phyloP scores from a whole-genome alignment of 2,329 filamentous ascomycete species.

The Alternaria tenuissima region DNA sequence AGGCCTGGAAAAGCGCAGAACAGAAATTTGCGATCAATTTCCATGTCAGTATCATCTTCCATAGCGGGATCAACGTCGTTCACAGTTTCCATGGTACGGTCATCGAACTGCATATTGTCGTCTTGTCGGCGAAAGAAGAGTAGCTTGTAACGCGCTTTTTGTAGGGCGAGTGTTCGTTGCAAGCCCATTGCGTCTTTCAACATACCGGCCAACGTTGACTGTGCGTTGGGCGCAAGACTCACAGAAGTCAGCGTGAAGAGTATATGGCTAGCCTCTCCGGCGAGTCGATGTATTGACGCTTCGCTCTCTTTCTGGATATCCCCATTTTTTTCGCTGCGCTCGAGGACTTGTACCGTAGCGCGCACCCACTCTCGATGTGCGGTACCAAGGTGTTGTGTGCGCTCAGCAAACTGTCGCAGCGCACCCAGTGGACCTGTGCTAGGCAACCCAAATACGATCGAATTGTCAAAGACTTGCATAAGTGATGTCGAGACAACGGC shows the following conservation, averaged over 20 bases:
- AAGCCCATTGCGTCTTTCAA: constrained; percentile 35
- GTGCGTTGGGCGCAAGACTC: constrained; percentile 25
- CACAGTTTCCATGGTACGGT: constrained; percentile 41
- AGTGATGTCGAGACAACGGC: constrained; percentile 36
- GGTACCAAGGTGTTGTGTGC: constrained; percentile 25
- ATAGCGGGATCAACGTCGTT: constrained; percentile 34
- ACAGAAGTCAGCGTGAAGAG: constrained; percentile 36
- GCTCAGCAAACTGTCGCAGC: constrained; percentile 27
- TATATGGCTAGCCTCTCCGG: constrained; percentile 28
- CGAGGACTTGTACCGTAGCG: constrained; percentile 37
- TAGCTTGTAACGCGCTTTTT: constrained; percentile 43
- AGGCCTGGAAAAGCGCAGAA: constrained; percentile 48
- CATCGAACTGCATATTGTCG: constrained; percentile 26
- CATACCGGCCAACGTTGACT: constrained; percentile 30
- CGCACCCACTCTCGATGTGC: constrained; percentile 42
- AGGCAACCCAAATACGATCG: constrained; percentile 38
- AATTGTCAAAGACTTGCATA: constrained; percentile 42
- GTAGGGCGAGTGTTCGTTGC: constrained; percentile 38
- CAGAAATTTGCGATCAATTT: constrained; percentile 23
- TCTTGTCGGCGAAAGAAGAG: constrained; percentile 31
- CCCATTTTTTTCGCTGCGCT: constrained; percentile 22
- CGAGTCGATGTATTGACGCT: constrained; percentile 26
- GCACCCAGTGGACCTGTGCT: constrained; percentile 27
- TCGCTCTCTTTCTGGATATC: constrained; percentile 22
- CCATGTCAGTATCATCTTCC: constrained; percentile 35